Base-by-base conservation (phyloP, 1,284 basidiomycete species). In the Leucoagaricus sp. region DNA sequence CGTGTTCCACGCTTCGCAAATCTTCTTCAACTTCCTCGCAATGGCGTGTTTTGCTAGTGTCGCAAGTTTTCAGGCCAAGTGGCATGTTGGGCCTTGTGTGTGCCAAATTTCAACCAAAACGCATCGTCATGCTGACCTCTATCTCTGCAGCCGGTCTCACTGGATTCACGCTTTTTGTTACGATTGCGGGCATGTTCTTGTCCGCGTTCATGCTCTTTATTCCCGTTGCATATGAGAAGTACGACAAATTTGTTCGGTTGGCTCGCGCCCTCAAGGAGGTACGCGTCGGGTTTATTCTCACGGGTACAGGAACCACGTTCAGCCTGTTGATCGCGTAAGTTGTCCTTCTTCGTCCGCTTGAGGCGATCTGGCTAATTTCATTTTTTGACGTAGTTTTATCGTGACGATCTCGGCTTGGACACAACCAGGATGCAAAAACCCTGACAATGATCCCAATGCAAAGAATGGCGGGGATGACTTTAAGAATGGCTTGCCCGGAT, bases 11-110 rank as follows among this genome's bases (percentile, higher is more conserved):
- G 70, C 80, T 21, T 84, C 80, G 1, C 87, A 94, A 77, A 80
- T 85, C 54, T 94, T 96, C 78, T 93, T 95, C 83, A 88, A 89
- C 68, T 95, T 96, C 68, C 79, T 96, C 46, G 85, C 91, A 9
- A 89, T 95, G 84, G 89, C 87, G 54, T 94, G 91, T 67, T 93
- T 92, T 66, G 93, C 88, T 3, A 88, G 88, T 61, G 89, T 93
- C 2, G 93, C 93, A 0, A 78, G 79, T 19, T 96, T 96, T 70
- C 94, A 96, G 64, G 86, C 88, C 4, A 88, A 89, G 64, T 94
- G 85, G 84, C 64, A 76, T 17, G 81, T 95, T 40, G 89, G 90
- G 3, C 91, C 92, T 53, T 94, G 93, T 94, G 66, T 66, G 92
- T 85, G 25, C 41, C 49, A 12, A 3, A 7, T 33, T 23, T 50